Base-by-base conservation (phyloP, 495 filamentous ascomycete species). In the Aspergillus avenaceus region DNA sequence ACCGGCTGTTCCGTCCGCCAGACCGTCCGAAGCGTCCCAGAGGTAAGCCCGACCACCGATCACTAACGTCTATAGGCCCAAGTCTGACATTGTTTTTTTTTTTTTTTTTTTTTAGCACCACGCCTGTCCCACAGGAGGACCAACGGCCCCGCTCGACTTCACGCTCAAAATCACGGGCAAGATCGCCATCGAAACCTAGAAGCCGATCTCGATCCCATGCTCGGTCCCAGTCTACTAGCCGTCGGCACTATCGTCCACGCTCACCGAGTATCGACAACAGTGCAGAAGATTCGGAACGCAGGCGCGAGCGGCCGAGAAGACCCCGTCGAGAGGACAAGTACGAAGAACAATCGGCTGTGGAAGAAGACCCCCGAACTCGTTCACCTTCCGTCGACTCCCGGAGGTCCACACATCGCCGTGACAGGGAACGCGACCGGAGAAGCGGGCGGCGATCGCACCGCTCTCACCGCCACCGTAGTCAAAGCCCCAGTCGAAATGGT, bases 191-290 rank as follows among this genome's bases (percentile, higher is more conserved):
- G 25, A 61, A 63, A 63, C 47, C 81, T 3, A 46, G 31, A 28
- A 56, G 47, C 37, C 56, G 56, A 48, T 63, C 70, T n/a, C 65
- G 59, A 50, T 71, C 70, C 13, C 65, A 58, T 8, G 61, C 70
- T 37, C 65, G 55, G 45, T 62, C 83, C 27, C 78, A 77, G 54
- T 77, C 80, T 12, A 73, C 80, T 21, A 68, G 66, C 31, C 76
- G 71, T 52, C 77, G 76, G 41, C 69, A 66, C 34, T 75, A 82
- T 62, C 81, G 80, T n/a, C 75, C 82, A 54, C 80, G 76, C 11
- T 85, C 83, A 4, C 59, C 69, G 7, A 82, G 74, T 22, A 56
- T 61, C 0, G 69, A 74, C 11, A 69, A 70, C 24, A 72, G 70
- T 13, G 74, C 74, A 22, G 76, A 80, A 23, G 78, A 74, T 13